Conservation (phyloP, 2,329 filamentous ascomycete species). For the Fusarium poae region DNA sequence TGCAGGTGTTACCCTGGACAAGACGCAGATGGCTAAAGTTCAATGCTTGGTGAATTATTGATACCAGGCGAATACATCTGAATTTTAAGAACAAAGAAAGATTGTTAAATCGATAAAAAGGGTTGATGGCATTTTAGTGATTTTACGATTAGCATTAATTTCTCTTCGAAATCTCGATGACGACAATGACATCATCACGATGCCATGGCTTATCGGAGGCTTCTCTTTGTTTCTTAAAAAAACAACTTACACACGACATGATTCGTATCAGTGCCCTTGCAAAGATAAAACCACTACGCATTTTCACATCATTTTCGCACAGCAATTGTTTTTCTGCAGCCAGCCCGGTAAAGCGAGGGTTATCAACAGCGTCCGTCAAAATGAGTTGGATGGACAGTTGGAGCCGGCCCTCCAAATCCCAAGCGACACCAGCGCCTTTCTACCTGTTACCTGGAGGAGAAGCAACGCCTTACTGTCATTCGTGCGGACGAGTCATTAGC, state of each 20-base stretch:
- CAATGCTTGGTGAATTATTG: not conserved
- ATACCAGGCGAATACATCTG: too few relatives aligned
- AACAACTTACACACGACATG: constrained; percentile 5
- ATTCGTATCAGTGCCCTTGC: not conserved
- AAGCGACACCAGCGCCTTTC: constrained; percentile 63
- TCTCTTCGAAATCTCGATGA: constrained; percentile 14
- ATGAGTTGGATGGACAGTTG: constrained; percentile 61
- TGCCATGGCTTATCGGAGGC: not conserved
- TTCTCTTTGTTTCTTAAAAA: not conserved
- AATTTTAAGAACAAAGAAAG: too few relatives aligned
- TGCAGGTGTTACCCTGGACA: not conserved
- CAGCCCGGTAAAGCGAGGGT: not conserved
- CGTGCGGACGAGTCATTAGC: constrained; percentile 68
- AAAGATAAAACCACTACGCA: fast-evolving
- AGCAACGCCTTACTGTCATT: constrained; percentile 66
- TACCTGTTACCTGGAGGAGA: constrained; percentile 64
- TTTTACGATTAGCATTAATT: not conserved
- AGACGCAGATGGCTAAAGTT: not conserved
- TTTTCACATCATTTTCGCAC: fast-evolving
- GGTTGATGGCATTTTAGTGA: not conserved
- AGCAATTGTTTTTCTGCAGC: not conserved
- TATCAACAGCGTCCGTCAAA: not conserved
- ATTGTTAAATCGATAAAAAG: too few relatives aligned
- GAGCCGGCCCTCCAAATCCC: constrained; percentile 56
- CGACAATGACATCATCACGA: constrained; percentile 38